These are phyloP conservation scores for Globisporangium barbulae DNA, from an alignment of 352 stramenopile species.

Conservation along the genomic window DNA sequence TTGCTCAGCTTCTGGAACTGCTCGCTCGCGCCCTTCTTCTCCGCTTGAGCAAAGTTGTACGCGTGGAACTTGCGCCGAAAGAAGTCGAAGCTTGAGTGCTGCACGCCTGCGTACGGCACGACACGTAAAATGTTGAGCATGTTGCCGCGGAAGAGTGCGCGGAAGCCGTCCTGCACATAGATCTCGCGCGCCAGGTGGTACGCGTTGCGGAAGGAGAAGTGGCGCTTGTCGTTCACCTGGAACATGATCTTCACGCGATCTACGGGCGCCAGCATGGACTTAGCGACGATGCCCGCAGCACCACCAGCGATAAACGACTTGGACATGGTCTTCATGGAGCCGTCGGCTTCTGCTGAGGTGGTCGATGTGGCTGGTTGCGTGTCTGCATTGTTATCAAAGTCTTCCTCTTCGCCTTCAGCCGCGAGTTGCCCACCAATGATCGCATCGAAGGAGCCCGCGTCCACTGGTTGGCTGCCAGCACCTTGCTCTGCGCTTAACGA, in stretches of 20 bases:
- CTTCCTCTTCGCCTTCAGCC: background rate
- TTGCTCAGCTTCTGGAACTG: constrained; percentile 73
- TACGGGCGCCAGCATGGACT: constrained; percentile 67
- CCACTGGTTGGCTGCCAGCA: background rate
- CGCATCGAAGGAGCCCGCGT: background rate
- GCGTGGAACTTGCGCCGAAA: constrained; percentile 78
- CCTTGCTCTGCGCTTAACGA: constrained; percentile 1
- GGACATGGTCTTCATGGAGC: constrained; percentile 63
- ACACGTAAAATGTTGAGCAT: constrained; percentile 79
- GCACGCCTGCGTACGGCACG: constrained; percentile 71
- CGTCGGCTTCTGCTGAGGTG: constrained; percentile 11
- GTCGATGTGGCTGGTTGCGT: background rate
- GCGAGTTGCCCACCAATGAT: background rate
- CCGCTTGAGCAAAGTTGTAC: constrained; percentile 62
- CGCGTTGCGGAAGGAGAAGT: constrained; percentile 77
- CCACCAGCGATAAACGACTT: constrained; percentile 83
- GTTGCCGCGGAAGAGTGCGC: constrained; percentile 68
- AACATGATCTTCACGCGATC: constrained; percentile 88
- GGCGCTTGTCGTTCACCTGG: constrained; percentile 69
- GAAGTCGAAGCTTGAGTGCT: constrained; percentile 85
- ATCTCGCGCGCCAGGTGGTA: constrained; percentile 56
- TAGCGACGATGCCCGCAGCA: constrained; percentile 68
- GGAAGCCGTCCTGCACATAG: constrained; percentile 66
- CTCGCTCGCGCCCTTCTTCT: constrained; percentile 20
- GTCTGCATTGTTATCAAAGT: background rate